Evolutionary conservation across 495 filamentous ascomycete genomes (phyloP).

Genomic region (Trichoderma orchidacearum): DNA sequence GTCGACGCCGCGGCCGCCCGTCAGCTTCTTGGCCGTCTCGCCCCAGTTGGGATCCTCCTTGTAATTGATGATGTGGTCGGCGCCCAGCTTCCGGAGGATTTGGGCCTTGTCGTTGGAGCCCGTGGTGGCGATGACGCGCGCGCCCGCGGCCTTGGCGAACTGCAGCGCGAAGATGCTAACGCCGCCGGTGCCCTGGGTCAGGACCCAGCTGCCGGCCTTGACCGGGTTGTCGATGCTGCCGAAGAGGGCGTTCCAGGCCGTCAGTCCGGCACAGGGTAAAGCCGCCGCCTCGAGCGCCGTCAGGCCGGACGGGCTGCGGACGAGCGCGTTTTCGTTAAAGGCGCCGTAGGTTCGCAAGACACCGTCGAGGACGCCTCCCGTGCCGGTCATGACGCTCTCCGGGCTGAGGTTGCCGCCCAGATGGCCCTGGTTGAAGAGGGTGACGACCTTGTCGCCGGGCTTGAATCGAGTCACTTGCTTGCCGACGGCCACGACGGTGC

Average conservation of each 20-base stretch:
- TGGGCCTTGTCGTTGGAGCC: constrained; percentile 17
- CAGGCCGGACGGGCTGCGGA: constrained; percentile 9
- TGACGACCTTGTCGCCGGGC: constrained; percentile 27
- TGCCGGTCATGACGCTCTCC: constrained; percentile 2
- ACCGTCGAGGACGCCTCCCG: constrained; percentile 12
- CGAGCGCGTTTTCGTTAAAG: constrained; percentile 14
- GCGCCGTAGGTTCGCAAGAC: constrained; percentile 7
- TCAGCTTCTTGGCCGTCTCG: constrained; percentile 40
- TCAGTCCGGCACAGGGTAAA: constrained; percentile 13
- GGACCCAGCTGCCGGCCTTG: constrained; percentile 12
- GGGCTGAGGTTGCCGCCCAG: constrained; percentile 7
- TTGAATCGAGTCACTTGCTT: constrained; percentile 43
- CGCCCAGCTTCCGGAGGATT: constrained; percentile 26
- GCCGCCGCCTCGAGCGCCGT: constrained; percentile 10
- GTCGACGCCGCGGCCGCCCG: constrained; percentile 40
- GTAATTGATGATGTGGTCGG: constrained; percentile 45
- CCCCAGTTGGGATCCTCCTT: constrained; percentile 47
- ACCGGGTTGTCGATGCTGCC: constrained; percentile 8
- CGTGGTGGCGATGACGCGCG: constrained; percentile 27
- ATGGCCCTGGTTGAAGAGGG: constrained; percentile 8
- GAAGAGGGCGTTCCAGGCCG: constrained; percentile 26
- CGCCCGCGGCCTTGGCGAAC: constrained; percentile 22
- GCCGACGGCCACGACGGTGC: constrained; percentile 45
- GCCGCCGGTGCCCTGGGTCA: constrained; percentile 21
- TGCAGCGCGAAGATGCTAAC: constrained; percentile 20